Base-by-base conservation (phyloP, 1,139 yeast species). In the Yamadazyma dendronema region DNA sequence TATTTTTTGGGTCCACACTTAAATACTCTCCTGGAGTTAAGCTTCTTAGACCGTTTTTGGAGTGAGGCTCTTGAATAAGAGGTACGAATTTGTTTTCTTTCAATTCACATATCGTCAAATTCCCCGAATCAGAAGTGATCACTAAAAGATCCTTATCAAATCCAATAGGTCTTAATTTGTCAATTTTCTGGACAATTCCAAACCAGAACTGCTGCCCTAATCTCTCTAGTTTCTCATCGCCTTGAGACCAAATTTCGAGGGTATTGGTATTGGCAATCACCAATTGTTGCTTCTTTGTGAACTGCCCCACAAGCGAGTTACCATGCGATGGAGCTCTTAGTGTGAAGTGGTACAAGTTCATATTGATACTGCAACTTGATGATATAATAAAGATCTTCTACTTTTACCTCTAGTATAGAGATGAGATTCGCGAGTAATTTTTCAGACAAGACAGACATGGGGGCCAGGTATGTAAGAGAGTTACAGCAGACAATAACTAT, bases 61-160 rank as follows among this genome's bases (percentile, higher is more conserved):
- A 77, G 50, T 76, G 79, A 1, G 95, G 84, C 50, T 84, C 92
- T 43, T 79, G 79, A 32, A 72, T 65, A 1, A 79, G 45, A 0
- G 80, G 63, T 12, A 61, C 62, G 49, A 88, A 81, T 36, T 54
- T 57, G 1, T 56, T 59, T 0, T 56, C 46, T 33, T 74, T 67
- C 49, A 73, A 77, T 44, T 76, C 77, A 12, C 83, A 58, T 0
- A 90, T 57, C 0, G 82, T 65, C 15, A 89, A 48, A 39, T 79
- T 77, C 0, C 97, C 97, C 1, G 95, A 77, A 54, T 90, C 97
- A 0, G 95, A 79, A 0, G 94, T 76, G 3, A 88, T 58, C n/a
- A 84, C 74, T 17, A 90, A 48, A 28, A 66, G 65, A 47, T 87
- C 94, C 37, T 67, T 67, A 0, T 65, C 55, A 1, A 77, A 57